Percentiles rank a stretch among this genome's conserved stretches.
phyloP scores from a whole-genome alignment of 2,329 filamentous ascomycete species.

The Lasiodiplodia theobromae region DNA sequence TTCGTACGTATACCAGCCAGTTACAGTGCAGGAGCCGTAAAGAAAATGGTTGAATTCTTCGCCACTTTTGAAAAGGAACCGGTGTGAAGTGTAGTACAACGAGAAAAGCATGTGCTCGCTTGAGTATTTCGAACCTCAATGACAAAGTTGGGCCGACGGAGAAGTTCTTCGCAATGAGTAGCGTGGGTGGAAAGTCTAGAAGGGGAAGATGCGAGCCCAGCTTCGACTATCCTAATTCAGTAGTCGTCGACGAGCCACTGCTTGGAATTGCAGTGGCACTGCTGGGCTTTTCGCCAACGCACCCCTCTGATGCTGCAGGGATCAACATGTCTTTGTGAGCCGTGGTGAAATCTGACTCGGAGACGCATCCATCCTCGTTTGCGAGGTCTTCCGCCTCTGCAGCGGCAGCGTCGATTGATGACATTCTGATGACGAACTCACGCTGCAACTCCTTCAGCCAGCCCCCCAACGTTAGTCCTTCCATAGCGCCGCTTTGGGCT shows the following conservation, averaged over 20 bases:
- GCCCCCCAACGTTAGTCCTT: conserved; percentile 65
- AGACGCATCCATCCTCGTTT: not conserved
- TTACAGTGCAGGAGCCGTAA: not conserved
- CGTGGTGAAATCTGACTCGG: not conserved
- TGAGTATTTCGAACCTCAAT: not conserved
- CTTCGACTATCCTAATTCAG: not conserved
- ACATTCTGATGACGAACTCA: conserved; percentile 78
- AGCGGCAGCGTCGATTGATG: conserved; percentile 63
- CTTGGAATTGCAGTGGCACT: conserved; percentile 5
- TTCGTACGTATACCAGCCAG: not conserved
- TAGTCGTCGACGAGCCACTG: not conserved
- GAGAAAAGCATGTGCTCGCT: not conserved
- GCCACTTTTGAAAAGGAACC: no score
- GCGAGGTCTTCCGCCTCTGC: conserved; percentile 30
- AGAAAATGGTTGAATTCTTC: not conserved
- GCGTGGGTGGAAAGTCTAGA: not conserved
- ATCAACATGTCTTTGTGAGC: not conserved
- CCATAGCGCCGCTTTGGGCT: conserved; percentile 69
- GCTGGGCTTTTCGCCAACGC: not conserved
- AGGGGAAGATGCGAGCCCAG: not conserved
- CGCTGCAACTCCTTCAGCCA: conserved; percentile 74
- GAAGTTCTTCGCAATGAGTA: not conserved
- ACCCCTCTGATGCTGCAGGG: not conserved
- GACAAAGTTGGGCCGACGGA: not conserved
- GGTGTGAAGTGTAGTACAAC: not conserved